These are phyloP conservation scores for Allantophomopsis lycopodina DNA, from an alignment of 2,329 filamentous ascomycete species.

Conservation along the genomic window DNA sequence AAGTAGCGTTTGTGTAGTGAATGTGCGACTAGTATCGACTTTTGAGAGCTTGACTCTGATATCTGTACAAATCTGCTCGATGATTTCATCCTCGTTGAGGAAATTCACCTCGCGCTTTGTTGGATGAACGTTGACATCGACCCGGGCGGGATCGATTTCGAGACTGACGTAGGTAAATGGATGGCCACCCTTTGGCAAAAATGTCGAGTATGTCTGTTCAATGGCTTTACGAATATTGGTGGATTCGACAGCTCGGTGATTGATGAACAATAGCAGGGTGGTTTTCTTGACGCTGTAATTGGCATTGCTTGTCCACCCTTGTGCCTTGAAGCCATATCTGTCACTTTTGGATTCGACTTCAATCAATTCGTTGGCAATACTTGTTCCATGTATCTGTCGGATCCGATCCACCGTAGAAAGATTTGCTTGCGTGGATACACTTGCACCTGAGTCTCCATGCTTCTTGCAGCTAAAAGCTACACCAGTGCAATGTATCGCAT, in stretches of 20 bases:
- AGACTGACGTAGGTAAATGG: constrained; percentile 89
- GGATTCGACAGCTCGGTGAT: constrained; percentile 88
- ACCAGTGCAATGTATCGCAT: constrained; percentile 82
- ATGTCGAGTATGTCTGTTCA: constrained; percentile 78
- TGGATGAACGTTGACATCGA: constrained; percentile 96
- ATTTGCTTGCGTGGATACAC: constrained; percentile 63
- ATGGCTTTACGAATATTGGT: constrained; percentile 75
- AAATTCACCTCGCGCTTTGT: constrained; percentile 97
- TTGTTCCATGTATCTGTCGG: constrained; percentile 74
- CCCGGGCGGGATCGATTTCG: constrained; percentile 79
- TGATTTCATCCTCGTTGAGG: constrained; percentile 92
- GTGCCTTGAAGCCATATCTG: constrained; percentile 72
- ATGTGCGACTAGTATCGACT: constrained; percentile 88
- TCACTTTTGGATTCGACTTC: constrained; percentile 58
- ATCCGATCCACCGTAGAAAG: constrained; percentile 72
- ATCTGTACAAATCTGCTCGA: constrained; percentile 69
- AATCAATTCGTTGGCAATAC: constrained; percentile 79
- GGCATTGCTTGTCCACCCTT: constrained; percentile 76
- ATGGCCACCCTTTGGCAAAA: constrained; percentile 85
- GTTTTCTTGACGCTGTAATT: constrained; percentile 93
- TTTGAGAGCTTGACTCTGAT: constrained; percentile 67
- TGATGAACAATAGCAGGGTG: constrained; percentile 83
- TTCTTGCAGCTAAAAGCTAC: constrained; percentile 97
- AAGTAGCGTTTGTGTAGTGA: constrained; percentile 84
- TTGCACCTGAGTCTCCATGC: constrained; percentile 73